Evolutionary conservation across 495 filamentous ascomycete species (phyloP).

Genomic region (Aspergillus mulundensis): DNA sequence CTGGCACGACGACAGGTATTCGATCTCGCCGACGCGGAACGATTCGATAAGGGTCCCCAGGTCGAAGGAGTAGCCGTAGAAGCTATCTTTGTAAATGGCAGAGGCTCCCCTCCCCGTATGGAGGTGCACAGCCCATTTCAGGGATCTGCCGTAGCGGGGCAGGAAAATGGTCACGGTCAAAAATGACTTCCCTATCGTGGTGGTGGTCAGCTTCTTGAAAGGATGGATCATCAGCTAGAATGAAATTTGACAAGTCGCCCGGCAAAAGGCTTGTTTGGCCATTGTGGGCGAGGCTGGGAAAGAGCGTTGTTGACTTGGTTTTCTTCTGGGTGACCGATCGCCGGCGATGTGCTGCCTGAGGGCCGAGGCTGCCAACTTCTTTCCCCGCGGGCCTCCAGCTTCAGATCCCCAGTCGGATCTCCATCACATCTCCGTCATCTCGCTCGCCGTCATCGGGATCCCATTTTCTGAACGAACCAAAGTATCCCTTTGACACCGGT

Average conservation of each 20-base stretch:
- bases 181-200: neutral
- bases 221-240: neutral
- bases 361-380: neutral
- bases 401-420: neutral
- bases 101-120: constrained; percentile 19
- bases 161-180: constrained; percentile 19
- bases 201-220: neutral
- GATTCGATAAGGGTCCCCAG: constrained; percentile 9
- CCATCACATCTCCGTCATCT: neutral
- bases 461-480: too few species aligned
- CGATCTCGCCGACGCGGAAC: constrained; percentile 12
- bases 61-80: constrained; percentile 3
- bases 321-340: neutral
- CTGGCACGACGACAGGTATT: constrained; percentile 8
- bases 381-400: neutral
- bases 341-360: neutral
- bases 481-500: too few species aligned
- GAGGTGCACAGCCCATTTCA: constrained; percentile 20
- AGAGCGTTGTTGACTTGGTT: neutral
- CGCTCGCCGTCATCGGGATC: neutral
- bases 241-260: neutral
- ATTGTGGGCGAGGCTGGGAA: neutral
- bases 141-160: constrained; percentile 20
- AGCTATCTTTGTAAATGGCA: constrained; percentile 13
- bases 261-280: neutral